These are phyloP conservation scores for Fusarium nelsonii DNA, from an alignment of 2,329 filamentous ascomycete species.

Conservation along the genomic window DNA sequence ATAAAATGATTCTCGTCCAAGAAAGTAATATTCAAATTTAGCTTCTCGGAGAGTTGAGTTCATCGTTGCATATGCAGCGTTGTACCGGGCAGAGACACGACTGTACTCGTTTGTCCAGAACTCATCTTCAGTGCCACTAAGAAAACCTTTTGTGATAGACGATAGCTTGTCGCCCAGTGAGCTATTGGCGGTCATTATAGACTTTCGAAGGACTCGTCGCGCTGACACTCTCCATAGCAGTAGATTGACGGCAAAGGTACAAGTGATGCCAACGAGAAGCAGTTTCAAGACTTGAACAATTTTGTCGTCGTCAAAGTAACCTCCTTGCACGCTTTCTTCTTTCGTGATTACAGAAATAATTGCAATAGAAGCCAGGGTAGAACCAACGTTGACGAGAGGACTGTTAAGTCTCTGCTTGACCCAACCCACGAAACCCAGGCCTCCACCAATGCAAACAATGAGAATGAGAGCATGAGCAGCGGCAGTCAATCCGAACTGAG, in stretches of 20 bases:
- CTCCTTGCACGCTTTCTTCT: conserved; percentile 86
- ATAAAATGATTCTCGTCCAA: conserved; percentile 84
- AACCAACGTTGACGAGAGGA: conserved; percentile 85
- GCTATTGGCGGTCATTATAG: conserved; percentile 78
- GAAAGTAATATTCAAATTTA: conserved; percentile 87
- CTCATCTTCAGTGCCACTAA: conserved; percentile 85
- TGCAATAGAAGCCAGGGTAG: conserved; percentile 86
- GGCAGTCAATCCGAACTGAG: conserved; percentile 72
- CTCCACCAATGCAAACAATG: conserved; percentile 85
- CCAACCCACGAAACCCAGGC: conserved; percentile 89
- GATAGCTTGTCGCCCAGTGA: conserved; percentile 85
- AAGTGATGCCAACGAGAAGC: conserved; percentile 80
- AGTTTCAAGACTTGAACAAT: conserved; percentile 86
- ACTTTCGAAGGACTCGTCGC: conserved; percentile 76
- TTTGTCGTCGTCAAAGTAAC: conserved; percentile 84
- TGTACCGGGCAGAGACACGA: conserved; percentile 72
- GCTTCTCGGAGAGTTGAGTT: conserved; percentile 85
- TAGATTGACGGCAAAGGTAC: conserved; percentile 80
- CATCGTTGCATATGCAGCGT: conserved; percentile 75
- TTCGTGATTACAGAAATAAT: conserved; percentile 93
- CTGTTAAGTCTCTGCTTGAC: conserved; percentile 83
- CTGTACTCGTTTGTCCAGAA: conserved; percentile 75
- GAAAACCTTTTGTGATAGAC: conserved; percentile 83
- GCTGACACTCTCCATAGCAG: conserved; percentile 84
- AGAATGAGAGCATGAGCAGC: conserved; percentile 85